phyloP scores from a whole-genome alignment of 441 rosid species.

The Corymbia citriodora region DNA sequence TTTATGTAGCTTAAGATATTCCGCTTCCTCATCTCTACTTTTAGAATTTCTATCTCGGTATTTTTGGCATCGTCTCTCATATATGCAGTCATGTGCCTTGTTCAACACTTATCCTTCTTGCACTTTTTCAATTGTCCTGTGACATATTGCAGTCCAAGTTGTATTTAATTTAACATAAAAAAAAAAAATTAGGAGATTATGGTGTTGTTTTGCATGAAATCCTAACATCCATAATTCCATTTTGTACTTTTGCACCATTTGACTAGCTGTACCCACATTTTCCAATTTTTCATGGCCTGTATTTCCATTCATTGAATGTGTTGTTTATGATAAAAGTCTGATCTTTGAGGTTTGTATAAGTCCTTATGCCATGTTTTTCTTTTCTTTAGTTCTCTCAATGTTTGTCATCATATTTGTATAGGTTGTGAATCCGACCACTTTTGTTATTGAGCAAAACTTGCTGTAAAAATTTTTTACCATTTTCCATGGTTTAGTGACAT shows the following conservation, averaged over 20 bases:
- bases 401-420: not conserved
- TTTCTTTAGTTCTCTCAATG: not conserved
- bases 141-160: not conserved
- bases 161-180: not conserved
- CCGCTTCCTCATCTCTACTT: not conserved
- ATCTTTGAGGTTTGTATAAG: not conserved
- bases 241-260: not conserved
- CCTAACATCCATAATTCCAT: not conserved
- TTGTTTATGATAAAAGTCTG: not conserved
- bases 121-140: not conserved
- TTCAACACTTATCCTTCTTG: not conserved
- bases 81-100: not conserved
- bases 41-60: not conserved
- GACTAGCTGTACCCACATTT: not conserved
- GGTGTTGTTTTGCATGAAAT: not conserved
- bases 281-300: not conserved
- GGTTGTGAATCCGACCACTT: not conserved
- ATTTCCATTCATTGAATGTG: not conserved
- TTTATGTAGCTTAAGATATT: not conserved
- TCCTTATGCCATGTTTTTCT: not conserved
- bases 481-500: not conserved
- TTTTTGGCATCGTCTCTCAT: not conserved
- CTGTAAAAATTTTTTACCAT: not conserved
- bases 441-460: not conserved
- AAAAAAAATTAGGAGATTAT: not conserved